Conservation (phyloP, 164 flowering plant species). For the Magnolia kwangsiensis region DNA sequence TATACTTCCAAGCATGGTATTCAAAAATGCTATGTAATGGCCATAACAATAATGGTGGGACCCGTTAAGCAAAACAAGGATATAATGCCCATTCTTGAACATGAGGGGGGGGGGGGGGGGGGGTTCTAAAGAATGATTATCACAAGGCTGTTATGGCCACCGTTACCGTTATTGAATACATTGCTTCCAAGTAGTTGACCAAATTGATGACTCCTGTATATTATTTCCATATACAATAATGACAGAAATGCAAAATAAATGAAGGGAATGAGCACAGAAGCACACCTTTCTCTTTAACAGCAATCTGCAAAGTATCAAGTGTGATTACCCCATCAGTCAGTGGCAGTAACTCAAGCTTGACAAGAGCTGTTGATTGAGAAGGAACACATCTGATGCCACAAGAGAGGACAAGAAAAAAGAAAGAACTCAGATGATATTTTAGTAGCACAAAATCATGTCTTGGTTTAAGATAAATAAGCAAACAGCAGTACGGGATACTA, state of each 20-base stretch:
- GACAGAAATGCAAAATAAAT: neutral
- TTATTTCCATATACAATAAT: neutral
- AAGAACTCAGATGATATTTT: neutral
- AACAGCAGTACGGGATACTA: conserved; percentile 27
- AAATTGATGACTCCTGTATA: neutral
- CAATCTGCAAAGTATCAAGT: conserved; percentile 55
- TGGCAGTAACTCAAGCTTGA: conserved; percentile 93
- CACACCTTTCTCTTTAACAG: conserved; percentile 57
- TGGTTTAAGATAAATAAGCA: neutral
- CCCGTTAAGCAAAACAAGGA: too few relatives aligned
- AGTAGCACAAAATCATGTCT: neutral
- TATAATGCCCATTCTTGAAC: too few relatives aligned
- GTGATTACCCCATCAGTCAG: conserved; percentile 96
- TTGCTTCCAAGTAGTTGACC: too few relatives aligned
- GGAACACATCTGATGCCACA: conserved; percentile 66
- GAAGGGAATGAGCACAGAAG: neutral
- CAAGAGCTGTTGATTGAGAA: conserved; percentile 79
- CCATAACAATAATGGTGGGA: too few relatives aligned
- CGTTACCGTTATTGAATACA: too few relatives aligned
- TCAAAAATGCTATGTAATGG: too few relatives aligned
- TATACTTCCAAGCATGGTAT: neutral
- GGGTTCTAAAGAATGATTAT: too few relatives aligned
- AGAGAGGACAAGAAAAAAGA: neutral
- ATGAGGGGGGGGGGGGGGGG: too few relatives aligned
- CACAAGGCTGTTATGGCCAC: too few relatives aligned